A percentile compares a stretch with the other conserved stretches of the same genome.
phyloP scores from a whole-genome alignment of 202 grass and related monocot species.

The Schoenoplectus triqueter region DNA sequence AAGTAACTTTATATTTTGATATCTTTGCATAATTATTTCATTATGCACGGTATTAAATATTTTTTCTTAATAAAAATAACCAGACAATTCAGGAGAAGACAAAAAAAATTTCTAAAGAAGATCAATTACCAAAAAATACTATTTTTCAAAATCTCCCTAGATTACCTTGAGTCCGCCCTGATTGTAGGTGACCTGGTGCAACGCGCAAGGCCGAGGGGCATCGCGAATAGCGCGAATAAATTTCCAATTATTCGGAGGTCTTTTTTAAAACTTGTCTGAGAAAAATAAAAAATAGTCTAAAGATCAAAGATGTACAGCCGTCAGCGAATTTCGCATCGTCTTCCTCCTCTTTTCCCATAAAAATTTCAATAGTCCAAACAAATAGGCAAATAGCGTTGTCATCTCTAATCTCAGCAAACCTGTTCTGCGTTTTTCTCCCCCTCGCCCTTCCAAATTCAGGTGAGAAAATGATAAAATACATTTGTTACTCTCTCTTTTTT shows the following conservation, averaged over 20 bases:
- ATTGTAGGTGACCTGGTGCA: too few species aligned
- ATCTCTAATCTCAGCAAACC: constrained; percentile 28
- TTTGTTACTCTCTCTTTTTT: too few species aligned
- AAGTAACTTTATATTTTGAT: too few species aligned
- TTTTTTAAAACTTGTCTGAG: background rate
- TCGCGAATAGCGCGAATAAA: background rate
- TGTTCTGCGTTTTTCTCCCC: background rate
- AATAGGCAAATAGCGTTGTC: constrained; percentile 8
- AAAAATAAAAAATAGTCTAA: background rate
- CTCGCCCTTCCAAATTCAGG: background rate
- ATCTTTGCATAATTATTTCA: too few species aligned
- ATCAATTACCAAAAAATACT: too few species aligned
- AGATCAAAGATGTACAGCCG: background rate
- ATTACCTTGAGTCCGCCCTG: too few species aligned
- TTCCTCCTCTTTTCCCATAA: constrained; percentile 10
- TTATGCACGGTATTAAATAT: too few species aligned
- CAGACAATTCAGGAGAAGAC: too few species aligned
- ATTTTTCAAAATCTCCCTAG: too few species aligned
- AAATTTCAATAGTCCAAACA: background rate
- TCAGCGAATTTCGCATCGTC: constrained; percentile 27
- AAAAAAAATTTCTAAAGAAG: too few species aligned
- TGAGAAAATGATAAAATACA: background rate
- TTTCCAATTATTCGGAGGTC: background rate
- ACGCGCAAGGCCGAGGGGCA: background rate
- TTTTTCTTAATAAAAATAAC: too few species aligned